Base-by-base conservation (phyloP, 495 filamentous ascomycete genomes). In the Staphylotrichum tortipilum region DNA sequence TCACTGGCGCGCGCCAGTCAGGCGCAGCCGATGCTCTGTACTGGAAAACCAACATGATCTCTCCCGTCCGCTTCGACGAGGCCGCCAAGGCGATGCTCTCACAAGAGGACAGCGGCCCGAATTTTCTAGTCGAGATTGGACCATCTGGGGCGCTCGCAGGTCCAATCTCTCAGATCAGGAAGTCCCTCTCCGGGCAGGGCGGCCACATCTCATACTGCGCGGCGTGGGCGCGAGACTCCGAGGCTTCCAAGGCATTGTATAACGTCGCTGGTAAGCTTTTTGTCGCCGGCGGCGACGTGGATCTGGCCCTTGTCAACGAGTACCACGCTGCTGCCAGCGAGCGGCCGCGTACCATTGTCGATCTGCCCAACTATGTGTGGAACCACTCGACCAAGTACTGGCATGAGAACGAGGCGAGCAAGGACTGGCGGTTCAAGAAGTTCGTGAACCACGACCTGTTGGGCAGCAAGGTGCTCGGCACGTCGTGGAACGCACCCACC, bases 81-180 rank as follows among this genome's bases (percentile, higher is more conserved):
- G 71, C 68, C 0, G n/a, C 62, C 51, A 29, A 39, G 36, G 45
- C 11, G 3, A 17, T 59, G 18, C 3, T 50, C 12, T 28, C 39
- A 50, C 52, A 50, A 56, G 34, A 22, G 9, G 18, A 39, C 3
- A 39, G 23, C 3, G 40, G 11, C 3, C 22, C 59, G 1, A 38
- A 52, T 14, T 49, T 72, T 7, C 29, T 80, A 1, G 43, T 82
- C 36, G 78, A 82, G 46, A 59, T 82, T 10, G 78, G 78, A 0
- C 77, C 78, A 2, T 71, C 74, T 34, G 52, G 62, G 0, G 71
- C 74, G 1, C 49, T 82, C 0, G 64, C 68, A 11, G 73, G 71
- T 3, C 71, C 77, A 0, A 58, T 74, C 15, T 63, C 62, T 19
- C 69, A 78, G 29, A 72, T 67, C 15, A 47, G 56, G 17, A 58